Evolutionary conservation across 345 rosid genomes (phyloP).

Genomic region (Moricandia arvensis): DNA sequence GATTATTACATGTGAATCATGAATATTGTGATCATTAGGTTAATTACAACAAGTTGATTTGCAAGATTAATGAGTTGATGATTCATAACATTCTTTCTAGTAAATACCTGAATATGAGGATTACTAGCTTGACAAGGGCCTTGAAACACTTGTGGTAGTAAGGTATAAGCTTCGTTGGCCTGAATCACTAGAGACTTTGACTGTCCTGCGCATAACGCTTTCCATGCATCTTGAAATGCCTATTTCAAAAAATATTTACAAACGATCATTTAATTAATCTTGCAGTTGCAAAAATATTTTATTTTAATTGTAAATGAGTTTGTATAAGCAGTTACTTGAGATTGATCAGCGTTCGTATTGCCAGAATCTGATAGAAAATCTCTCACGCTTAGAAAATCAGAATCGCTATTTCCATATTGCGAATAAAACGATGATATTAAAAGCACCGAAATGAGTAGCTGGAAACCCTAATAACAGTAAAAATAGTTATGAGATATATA

Average conservation of each 20-base stretch:
- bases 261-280: background rate
- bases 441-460: constrained; percentile 6
- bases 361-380: constrained; percentile 1
- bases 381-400: constrained; percentile 2
- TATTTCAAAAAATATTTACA: background rate
- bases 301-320: background rate
- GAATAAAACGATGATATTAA: background rate
- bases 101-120: constrained; percentile 20
- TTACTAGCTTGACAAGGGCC: constrained; percentile 25
- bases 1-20: background rate
- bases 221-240: constrained; percentile 29
- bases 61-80: background rate
- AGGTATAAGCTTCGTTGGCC: background rate
- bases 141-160: constrained; percentile 17
- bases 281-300: background rate
- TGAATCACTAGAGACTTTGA: constrained; percentile 1
- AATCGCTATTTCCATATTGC: constrained; percentile 6
- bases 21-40: background rate
- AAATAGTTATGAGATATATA: background rate
- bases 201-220: background rate
- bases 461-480: background rate
- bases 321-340: constrained; percentile 15
- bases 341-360: background rate
- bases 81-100: background rate
- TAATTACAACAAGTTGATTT: background rate